Evolutionary conservation across 2,329 filamentous ascomycete species (phyloP).

Genomic region (Fusarium incarnatum): DNA sequence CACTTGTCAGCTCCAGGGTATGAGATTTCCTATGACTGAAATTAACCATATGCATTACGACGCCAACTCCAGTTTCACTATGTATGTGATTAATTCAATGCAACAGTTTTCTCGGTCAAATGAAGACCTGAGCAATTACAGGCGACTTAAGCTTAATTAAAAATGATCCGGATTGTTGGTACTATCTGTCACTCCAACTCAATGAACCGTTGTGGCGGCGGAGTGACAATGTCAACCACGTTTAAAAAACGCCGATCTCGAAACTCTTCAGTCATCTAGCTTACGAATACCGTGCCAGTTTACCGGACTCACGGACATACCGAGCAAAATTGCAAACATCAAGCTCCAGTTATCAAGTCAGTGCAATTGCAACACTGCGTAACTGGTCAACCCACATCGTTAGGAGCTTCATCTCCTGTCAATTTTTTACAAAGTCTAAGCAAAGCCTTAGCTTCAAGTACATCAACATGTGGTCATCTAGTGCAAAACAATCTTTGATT

Average conservation of each 20-base stretch:
- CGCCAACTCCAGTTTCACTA: neutral
- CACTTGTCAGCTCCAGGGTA: neutral
- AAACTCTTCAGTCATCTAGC: neutral
- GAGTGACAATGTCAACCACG: neutral
- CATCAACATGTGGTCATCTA: conserved; percentile 15
- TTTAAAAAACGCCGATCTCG: neutral
- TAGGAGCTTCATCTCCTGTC: neutral
- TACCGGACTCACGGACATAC: neutral
- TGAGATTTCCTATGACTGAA: neutral
- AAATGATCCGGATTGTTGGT: neutral
- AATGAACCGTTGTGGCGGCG: neutral
- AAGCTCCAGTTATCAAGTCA: neutral
- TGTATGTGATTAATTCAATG: neutral
- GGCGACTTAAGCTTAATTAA: neutral
- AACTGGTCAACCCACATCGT: neutral
- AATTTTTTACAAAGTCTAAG: neutral
- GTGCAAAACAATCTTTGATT: neutral
- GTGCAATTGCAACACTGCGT: neutral
- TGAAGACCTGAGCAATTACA: neutral
- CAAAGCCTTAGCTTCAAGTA: neutral
- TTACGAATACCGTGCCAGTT: neutral
- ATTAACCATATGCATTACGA: neutral
- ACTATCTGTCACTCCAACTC: neutral
- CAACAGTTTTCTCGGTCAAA: too few relatives aligned
- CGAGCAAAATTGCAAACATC: neutral